These are phyloP conservation scores for Suhomyces prunicola DNA, from an alignment of 805 yeast species.

Conservation along the genomic window DNA sequence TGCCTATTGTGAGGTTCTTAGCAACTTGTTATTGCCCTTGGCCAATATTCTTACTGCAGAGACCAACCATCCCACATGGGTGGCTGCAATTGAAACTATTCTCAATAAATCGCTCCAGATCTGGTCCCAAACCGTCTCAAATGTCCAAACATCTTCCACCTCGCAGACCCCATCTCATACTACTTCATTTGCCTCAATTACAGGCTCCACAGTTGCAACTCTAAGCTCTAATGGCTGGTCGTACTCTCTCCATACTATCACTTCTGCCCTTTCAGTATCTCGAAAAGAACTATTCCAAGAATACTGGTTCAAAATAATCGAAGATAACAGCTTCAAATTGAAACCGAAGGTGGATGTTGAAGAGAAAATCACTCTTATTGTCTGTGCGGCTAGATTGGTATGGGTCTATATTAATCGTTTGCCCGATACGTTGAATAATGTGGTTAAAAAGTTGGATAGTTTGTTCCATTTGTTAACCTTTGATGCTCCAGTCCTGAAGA, in stretches of 20 bases:
- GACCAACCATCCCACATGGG: constrained; percentile 95
- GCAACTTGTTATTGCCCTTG: constrained; percentile 70
- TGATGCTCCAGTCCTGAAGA: constrained; percentile 42
- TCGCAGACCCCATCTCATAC: neutral
- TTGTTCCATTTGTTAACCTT: constrained; percentile 58
- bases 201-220: neutral
- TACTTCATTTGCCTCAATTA: neutral
- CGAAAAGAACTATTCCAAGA: constrained; percentile 70
- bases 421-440: constrained; percentile 84
- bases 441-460: constrained; percentile 71
- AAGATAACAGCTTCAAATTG: constrained; percentile 55
- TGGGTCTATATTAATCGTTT: constrained; percentile 91
- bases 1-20: constrained; percentile 84
- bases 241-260: constrained; percentile 60
- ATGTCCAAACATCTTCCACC: neutral
- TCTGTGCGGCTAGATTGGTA: constrained; percentile 66
- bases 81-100: constrained; percentile 67
- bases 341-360: constrained; percentile 57
- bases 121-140: constrained; percentile 36
- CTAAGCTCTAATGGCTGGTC: constrained; percentile 50
- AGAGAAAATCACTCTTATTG: constrained; percentile 54
- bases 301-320: constrained; percentile 70
- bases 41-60: constrained; percentile 90
- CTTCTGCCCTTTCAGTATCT: constrained; percentile 76
- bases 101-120: constrained; percentile 48